Base-by-base conservation (phyloP, 225 moss, liverwort and hornwort genomes). In the Ulota crispa region DNA sequence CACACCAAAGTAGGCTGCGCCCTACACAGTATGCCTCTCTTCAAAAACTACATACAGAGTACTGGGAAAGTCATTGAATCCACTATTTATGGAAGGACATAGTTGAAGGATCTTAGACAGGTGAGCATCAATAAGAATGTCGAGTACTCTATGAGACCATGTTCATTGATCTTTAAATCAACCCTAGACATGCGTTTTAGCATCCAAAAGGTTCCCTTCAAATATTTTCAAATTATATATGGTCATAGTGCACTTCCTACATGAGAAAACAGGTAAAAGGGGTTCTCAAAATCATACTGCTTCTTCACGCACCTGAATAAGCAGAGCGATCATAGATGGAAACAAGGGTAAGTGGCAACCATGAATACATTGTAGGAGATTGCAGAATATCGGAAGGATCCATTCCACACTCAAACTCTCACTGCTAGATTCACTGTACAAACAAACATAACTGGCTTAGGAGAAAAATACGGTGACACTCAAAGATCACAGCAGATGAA, bases 1-100 rank as follows among this genome's bases (percentile, higher is more conserved):
- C 79, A 91, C 85, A 68, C 92, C 90, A 79, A 91, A 92, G 77
- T 91, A 94, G 24, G 64, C 81, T 47, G 91, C 90, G 83, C 85
- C 77, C 92, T 94, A 77, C 32, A 82, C 73, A 78, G 37, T 24
- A 27, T 9, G 64, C 57, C 75, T 61, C 68, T 61, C 67, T 66
- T 47, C 73, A 66, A 64, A 36, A 66, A 26, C 50, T 14, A 71
- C 16, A 72, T 65, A 31, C 64, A 78, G 14, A 73, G 12, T 42
- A 67, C 62, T 59, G 41, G 3, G 18, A 26, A 5, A 32, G 36
- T 28, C 31, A 73, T 13, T 57, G 21, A 45, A 47, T 31, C 15
- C 14, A 61, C 39, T 32, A 6, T 12, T 30, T 21, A 27, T 18
- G 12, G 19, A 50, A 26, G 56, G 27, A 42, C 14, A 36, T 4